Base-by-base conservation (phyloP, 441 rosid genomes). In the Erodium texanum region DNA sequence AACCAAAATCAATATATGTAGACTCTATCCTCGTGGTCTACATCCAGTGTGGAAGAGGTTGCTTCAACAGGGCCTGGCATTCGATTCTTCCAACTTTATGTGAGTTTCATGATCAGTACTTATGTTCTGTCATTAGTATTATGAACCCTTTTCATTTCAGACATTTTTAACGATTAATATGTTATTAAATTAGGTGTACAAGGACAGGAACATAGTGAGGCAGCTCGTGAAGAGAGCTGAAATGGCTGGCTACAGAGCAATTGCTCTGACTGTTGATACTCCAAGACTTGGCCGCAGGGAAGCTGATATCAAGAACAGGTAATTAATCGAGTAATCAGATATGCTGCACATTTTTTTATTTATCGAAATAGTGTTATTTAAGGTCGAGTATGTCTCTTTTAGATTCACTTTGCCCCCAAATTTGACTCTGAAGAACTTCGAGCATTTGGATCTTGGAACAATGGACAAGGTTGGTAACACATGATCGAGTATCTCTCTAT, bases 241-340 rank as follows among this genome's bases (percentile, higher is more conserved):
- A 74, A 81, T 80, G 80, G 99, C 98, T 68, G 98, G 98, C 66
- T 94, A 89, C 81, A 91, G 86, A 82, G 98, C 97, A 9, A 89
- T 94, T 77, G 97, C 90, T 73, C 93, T 94, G 52, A 94, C 99
- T 15, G 98, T 88, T 36, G 99, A 94, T 72, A 87, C 97, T 68
- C 99, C 99, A 48, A 83, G 89, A 79, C 97, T 94, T 24, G 99
- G 99, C 38, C 96, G 98, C n/a, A 83, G 99, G 75, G 99, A 94
- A 79, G 83, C 97, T 45, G 97, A 91, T 80, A 94, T 94, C 81
- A 94, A 89, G 84, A 94, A 92, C 84, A 86, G 97, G 99, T 70
- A 38, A n/a, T 43, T 68, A 32, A 32, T 32, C 36, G 36, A 32
- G 36, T 32, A 32, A 32, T 32, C 4, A 27, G 32, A 27, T 27